Base-by-base conservation (phyloP, 2,329 filamentous ascomycete genomes). In the Diaporthe batatas region DNA sequence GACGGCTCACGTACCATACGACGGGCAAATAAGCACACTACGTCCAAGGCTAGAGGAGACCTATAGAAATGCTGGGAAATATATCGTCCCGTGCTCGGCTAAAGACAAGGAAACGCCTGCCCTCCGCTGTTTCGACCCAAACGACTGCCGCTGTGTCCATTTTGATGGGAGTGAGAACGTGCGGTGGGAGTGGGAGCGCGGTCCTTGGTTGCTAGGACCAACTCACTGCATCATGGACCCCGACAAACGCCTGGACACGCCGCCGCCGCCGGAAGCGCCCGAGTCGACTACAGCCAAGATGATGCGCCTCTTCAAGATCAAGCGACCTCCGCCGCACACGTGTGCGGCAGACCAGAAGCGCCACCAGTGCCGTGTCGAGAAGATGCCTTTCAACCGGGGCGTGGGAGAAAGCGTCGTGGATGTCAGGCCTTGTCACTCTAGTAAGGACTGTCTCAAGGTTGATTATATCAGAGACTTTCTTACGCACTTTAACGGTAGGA, bases 61-160 rank as follows among this genome's bases (percentile, higher is more conserved):
- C 29, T 2, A 7, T 0, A 14, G 47, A 4, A 51, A 58, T 6
- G 21, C 11, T 16, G 64, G 32, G 29, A 32, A 23, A 18, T 54
- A 51, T 2, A 62, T 72, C 21, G 55, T 47, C 3, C 64, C 64
- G 2, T 10, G 12, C 47, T 6, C 11, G 18, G n/a, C 8, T 0
- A n/a, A 21, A 2, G 32, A 25, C 12, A 59, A 4, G 10, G 42
- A 55, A 3, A 21, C 16, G 10, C 71, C 71, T 10, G 44, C 47
- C 2, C 11, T 54, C 5, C 71, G 36, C 10, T 69, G 64, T 55
- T 64, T 72, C n/a, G 71, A 72, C n/a, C 64, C 64, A 0, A 72
- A 72, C 57, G 54, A 72, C 25, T 69, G 71, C 54, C 64, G 42
- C 23, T 72, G 71, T 10, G 11, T 34, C 44, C 6, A 1, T 1